Percentiles rank a stretch among this genome's conserved stretches.
Evolutionary conservation across 2,329 filamentous ascomycete genomes (phyloP).

Genomic region (Penicillium paneum): DNA sequence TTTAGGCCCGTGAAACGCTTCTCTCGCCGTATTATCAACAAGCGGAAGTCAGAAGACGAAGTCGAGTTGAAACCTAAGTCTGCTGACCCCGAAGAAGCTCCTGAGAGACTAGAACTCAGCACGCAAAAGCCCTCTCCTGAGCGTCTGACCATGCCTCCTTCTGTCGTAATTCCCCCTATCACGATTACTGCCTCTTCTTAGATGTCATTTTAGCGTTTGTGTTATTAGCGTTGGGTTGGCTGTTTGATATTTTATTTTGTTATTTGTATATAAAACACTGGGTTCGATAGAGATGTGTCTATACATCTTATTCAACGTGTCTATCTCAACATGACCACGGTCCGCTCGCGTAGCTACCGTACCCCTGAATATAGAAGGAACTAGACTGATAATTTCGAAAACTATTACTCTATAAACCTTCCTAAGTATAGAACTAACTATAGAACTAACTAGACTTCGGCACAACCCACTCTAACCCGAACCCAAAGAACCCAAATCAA

Average conservation of each 20-base stretch:
- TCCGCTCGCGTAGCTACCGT: no score
- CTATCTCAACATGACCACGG: no score
- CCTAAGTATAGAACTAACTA: no score
- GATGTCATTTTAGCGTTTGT: constrained; percentile 8
- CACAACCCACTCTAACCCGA: no score
- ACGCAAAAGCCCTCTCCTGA: constrained; percentile 13
- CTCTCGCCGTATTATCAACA: constrained; percentile 17
- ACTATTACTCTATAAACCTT: no score
- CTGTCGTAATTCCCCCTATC: constrained; percentile 36
- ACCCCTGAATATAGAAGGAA: no score
- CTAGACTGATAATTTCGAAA: no score
- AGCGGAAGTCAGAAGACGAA: neutral
- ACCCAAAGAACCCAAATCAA: no score
- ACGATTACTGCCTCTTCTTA: constrained; percentile 38
- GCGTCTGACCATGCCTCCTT: constrained; percentile 21
- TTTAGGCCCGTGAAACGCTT: constrained; percentile 27
- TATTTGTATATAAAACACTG: neutral
- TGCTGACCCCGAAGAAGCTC: constrained; percentile 15
- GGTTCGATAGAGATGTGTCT: neutral
- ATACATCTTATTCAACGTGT: neutral
- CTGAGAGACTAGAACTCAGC: neutral
- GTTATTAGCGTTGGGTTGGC: neutral
- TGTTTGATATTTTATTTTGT: neutral
- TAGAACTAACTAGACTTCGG: no score
- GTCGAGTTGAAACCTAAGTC: neutral